phyloP scores from a whole-genome alignment of 2,329 filamentous ascomycete genomes.

The Rutstroemia sp. region DNA sequence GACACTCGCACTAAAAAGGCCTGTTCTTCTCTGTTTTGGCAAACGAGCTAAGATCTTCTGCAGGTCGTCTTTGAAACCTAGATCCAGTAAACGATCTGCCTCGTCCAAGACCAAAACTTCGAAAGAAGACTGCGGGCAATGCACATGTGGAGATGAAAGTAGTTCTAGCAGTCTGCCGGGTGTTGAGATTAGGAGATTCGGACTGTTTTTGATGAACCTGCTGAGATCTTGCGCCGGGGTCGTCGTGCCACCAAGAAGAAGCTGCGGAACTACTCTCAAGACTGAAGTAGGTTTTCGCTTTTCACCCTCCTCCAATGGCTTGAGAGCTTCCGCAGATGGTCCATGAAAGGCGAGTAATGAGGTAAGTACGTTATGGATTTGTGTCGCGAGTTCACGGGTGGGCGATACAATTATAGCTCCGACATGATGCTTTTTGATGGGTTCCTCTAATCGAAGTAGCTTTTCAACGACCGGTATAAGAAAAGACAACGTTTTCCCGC shows the following conservation, averaged over 20 bases:
- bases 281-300: constrained; percentile 39
- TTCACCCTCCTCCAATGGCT: constrained; percentile 46
- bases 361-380: constrained; percentile 77
- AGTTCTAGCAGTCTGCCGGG: constrained; percentile 86
- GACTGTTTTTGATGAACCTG: constrained; percentile 72
- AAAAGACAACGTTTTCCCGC: constrained; percentile 84
- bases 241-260: constrained; percentile 77
- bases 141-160: constrained; percentile 76
- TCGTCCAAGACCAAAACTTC: constrained; percentile 91
- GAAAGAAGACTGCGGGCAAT: constrained; percentile 81
- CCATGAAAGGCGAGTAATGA: constrained; percentile 77
- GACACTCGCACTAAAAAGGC: constrained; percentile 92
- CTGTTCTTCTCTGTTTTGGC: constrained; percentile 89
- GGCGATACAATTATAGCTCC: constrained; percentile 88
- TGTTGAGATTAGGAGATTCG: constrained; percentile 85
- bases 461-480: constrained; percentile 78
- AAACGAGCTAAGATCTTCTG: constrained; percentile 76
- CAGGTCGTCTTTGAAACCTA: constrained; percentile 88
- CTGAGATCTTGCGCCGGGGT: constrained; percentile 80
- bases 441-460: constrained; percentile 70
- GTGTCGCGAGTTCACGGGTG: constrained; percentile 83
- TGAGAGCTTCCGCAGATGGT: constrained; percentile 62
- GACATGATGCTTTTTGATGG: constrained; percentile 83
- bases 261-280: constrained; percentile 68
- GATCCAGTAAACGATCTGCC: constrained; percentile 83